Conservation (phyloP, 129 eudicot species). For the Apium graveolens region DNA sequence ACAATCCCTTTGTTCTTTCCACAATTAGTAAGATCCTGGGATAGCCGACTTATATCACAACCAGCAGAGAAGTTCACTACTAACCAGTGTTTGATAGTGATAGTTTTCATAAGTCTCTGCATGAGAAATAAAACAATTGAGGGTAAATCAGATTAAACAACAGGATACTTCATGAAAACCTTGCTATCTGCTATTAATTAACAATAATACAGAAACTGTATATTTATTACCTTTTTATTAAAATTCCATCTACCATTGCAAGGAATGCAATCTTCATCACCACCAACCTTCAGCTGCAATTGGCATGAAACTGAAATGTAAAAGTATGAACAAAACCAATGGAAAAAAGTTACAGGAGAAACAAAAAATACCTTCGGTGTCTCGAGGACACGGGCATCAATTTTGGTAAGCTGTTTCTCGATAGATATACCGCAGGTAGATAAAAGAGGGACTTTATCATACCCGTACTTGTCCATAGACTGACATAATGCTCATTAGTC, state of each 20-base stretch:
- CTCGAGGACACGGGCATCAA: constrained; percentile 83
- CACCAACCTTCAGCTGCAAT: constrained; percentile 73
- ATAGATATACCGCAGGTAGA: constrained; percentile 68
- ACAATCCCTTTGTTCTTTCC: constrained; percentile 85
- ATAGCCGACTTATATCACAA: constrained; percentile 68
- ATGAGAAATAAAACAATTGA: constrained; percentile 7
- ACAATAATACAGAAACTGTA: background rate
- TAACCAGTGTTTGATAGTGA: constrained; percentile 54
- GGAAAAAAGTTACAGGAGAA: background rate
- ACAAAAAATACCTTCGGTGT: constrained; percentile 63
- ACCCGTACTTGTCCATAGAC: constrained; percentile 52
- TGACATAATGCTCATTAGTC: constrained; percentile 24
- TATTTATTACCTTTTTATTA: constrained; percentile 57
- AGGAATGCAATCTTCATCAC: constrained; percentile 56
- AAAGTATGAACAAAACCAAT: background rate
- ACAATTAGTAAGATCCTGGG: constrained; percentile 59
- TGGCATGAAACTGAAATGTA: constrained; percentile 19
- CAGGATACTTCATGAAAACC: too few species aligned
- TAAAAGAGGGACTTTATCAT: constrained; percentile 69
- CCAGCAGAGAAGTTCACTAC: constrained; percentile 80
- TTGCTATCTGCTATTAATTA: background rate
- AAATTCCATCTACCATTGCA: constrained; percentile 85
- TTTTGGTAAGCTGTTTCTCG: constrained; percentile 64
- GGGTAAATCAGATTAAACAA: background rate
- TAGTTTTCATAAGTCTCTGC: constrained; percentile 55